Base-by-base conservation (phyloP, 192 early-diverging fungal genomes). In the Chytriomyces sp. region DNA sequence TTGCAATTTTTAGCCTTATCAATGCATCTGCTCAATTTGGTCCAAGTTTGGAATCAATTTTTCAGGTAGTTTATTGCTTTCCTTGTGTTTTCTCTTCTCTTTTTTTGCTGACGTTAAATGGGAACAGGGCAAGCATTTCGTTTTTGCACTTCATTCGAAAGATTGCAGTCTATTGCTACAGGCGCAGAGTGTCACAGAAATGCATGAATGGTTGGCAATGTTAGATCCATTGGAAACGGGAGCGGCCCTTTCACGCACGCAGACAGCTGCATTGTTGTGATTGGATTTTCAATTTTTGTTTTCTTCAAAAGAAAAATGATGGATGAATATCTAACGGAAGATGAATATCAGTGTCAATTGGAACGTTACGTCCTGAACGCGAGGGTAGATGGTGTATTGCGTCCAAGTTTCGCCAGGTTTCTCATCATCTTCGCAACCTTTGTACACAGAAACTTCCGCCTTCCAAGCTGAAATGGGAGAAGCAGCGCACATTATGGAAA, bases 1-100 rank as follows among this genome's bases (percentile, higher is more conserved):
- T 89, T 32, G 85, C 88, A 60, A 89, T 92, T n/a, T 84, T 94
- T 58, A 91, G 91, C 55, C 75, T 96, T 30, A 75, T 84, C n/a
- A 85, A 89, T 31, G 87, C 91, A 5, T 61, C 88, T 6, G 28
- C 89, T 84, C 66, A 79, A 84, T 55, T 81, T 91, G 73, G 64
- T 89, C 37, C 76, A 84, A 69, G 86, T 89, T 81, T 72, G 70
- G 73, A 61, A 6, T 8, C 59, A 17, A n/a, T 26, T 2, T 25
- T 63, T 68, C 58, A 61, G 54, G 68, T 76, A 33, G n/a, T 5
- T 61, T 61, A 19, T 38, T 1, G 38, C 10, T 19, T 0, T 61
- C 0, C 28, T 36, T 36, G 2, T 33, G 0, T 5, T 22, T 2
- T 14, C 22, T 56, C 7, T 6, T 65, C 70, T 39, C 44, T 31